Percentiles rank a stretch among this genome's conserved stretches.
Evolutionary conservation across 1,139 yeast species (phyloP).

Genomic region (Sugiyamaella neomexicana): DNA sequence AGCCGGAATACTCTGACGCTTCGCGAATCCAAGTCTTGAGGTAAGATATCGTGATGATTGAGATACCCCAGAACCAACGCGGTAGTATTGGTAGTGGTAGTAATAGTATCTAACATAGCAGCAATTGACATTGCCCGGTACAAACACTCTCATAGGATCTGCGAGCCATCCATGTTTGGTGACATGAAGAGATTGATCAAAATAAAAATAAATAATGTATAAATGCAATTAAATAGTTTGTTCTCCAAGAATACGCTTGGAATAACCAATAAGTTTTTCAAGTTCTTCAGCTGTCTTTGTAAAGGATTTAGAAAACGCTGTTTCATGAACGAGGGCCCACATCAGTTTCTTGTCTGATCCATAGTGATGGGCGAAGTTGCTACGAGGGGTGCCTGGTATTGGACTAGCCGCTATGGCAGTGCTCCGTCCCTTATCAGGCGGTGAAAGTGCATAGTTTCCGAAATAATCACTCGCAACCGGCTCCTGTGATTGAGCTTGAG

Average conservation of each 20-base stretch:
- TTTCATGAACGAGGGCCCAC: conserved; percentile 52
- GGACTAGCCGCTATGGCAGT: background rate
- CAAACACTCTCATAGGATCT: no score
- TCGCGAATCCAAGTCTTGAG: conserved; percentile 12
- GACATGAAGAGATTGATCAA: conserved; percentile 8
- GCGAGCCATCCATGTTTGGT: no score
- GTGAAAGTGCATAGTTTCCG: background rate
- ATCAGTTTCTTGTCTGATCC: conserved; percentile 18
- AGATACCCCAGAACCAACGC: background rate
- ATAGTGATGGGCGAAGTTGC: background rate
- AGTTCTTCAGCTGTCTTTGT: conserved; percentile 49
- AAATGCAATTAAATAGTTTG: conserved; percentile 32
- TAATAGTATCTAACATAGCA: no score
- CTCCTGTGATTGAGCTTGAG: no score
- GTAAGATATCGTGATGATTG: background rate
- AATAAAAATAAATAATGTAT: conserved; percentile 4
- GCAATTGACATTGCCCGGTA: no score
- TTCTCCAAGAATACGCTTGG: conserved; percentile 50
- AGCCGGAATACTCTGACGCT: conserved; percentile 26
- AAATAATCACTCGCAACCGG: conserved; percentile 17
- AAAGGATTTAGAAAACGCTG: conserved; percentile 51
- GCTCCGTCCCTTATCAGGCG: background rate
- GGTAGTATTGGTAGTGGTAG: no score
- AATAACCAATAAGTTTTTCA: conserved; percentile 42
- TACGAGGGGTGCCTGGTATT: background rate